Conservation (phyloP, 345 rosid species). For the Physaria fendleri region DNA sequence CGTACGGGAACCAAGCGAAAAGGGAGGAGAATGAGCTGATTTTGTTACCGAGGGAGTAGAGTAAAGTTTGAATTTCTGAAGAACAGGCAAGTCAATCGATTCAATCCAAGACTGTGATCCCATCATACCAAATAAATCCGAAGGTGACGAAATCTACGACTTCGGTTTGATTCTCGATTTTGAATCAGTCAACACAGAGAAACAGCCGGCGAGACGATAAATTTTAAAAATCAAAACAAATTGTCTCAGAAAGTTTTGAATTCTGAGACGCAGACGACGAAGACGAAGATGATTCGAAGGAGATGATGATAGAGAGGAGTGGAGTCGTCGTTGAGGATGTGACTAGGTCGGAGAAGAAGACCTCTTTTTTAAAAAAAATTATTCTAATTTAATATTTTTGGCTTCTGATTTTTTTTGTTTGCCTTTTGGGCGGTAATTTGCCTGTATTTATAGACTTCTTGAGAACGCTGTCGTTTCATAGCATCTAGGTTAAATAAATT, state of each 20-base stretch:
- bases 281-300: background rate
- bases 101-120: conserved; percentile 34
- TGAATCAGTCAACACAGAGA: conserved; percentile 3
- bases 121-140: conserved; percentile 31
- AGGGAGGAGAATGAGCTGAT: background rate
- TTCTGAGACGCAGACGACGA: background rate
- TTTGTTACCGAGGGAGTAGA: conserved; percentile 63
- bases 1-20: background rate
- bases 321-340: conserved; percentile 22
- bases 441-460: background rate
- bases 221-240: background rate
- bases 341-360: conserved; percentile 15
- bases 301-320: conserved; percentile 6
- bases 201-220: background rate
- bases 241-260: background rate
- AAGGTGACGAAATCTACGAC: background rate
- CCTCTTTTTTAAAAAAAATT: background rate
- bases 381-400: background rate
- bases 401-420: background rate
- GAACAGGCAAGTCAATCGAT: conserved; percentile 33
- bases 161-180: conserved; percentile 13
- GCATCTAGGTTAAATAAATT: background rate
- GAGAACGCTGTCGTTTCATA: background rate
- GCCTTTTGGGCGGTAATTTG: conserved; percentile 23
- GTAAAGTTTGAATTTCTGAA: conserved; percentile 79